Base-by-base conservation (phyloP, 331 rosid genomes). In the Acacia pycnantha region DNA sequence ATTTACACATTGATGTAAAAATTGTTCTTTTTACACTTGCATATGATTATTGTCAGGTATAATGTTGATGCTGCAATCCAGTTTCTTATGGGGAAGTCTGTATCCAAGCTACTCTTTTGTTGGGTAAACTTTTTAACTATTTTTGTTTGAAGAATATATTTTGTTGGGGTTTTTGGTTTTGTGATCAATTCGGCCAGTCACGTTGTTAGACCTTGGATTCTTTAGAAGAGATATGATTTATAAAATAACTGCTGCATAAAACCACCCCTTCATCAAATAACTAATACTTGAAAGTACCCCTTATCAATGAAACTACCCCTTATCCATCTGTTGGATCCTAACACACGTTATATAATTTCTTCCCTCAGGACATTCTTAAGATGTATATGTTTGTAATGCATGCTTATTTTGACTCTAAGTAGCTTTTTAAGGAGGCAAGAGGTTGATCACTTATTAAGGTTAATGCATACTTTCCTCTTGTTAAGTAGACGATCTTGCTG, bases 61-160 rank as follows among this genome's bases (percentile, higher is more conserved):
- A 95, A 93, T 84, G 85, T 93, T 83, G 91, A 90, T 77, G 61
- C 16, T 66, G 89, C 83, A 37, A 69, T 93, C 22, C 71, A 81
- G 67, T 84, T 85, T 88, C 94, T 96, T 43, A 71, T 91, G 86
- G 86, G 90, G 66, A 81, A 84, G 69, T 90, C 87, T 74, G 90
- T 82, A 79, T 67, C 85, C 81, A 90, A 90, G 53, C 85, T 96
- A 78, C 89, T 92, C 78, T 93, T 93, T 82, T 89, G 94, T 83
- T 96, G 99, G 99, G 99, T 96, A 96, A 79, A 27, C 50, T 53
- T n/a, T 80, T 80, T 15, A 29, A 67, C 78, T 70, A 75, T 29
- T 51, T 69, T 73, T 37, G 21, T 47, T 74, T 53, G 44, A 48
- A 70, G 58, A 53, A 67, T 46, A 58, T 59, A 5, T 50, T 44